These are phyloP conservation scores for Raphanus raphanistrum DNA, from an alignment of 345 rosid genomes.

Conservation along the genomic window DNA sequence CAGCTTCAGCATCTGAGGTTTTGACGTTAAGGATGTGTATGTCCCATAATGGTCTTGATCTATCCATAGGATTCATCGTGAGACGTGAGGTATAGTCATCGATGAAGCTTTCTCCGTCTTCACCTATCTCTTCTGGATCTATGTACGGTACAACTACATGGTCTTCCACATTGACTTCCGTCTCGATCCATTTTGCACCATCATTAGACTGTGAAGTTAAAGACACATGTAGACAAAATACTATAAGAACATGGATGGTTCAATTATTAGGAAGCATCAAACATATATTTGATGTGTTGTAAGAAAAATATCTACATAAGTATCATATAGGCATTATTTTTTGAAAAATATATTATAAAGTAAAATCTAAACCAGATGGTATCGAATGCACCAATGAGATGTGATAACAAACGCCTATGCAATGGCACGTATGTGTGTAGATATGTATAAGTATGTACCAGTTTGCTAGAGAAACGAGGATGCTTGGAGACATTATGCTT, in stretches of 20 bases:
- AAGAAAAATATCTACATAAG: background rate
- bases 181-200: constrained; percentile 55
- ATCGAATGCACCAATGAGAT: background rate
- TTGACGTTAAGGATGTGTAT: constrained; percentile 68
- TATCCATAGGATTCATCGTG: constrained; percentile 53
- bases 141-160: constrained; percentile 59
- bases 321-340: too few species aligned
- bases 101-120: constrained; percentile 51
- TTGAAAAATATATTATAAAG: background rate
- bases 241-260: background rate
- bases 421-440: background rate
- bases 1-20: constrained; percentile 66
- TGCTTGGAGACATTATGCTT: constrained; percentile 58
- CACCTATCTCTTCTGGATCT: constrained; percentile 40
- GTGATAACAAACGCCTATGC: background rate
- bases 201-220: constrained; percentile 8
- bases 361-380: background rate
- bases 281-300: background rate
- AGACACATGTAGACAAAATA: background rate
- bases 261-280: background rate
- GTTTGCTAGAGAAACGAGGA: constrained; percentile 82
- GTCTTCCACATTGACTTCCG: constrained; percentile 53
- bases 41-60: constrained; percentile 78
- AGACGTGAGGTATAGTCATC: constrained; percentile 69
- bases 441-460: constrained; percentile 39